Evolutionary conservation across 2,329 filamentous ascomycete species (phyloP), one percentile per base, ranked within the genome.

Genomic region (Monilinia fructicola): DNA sequence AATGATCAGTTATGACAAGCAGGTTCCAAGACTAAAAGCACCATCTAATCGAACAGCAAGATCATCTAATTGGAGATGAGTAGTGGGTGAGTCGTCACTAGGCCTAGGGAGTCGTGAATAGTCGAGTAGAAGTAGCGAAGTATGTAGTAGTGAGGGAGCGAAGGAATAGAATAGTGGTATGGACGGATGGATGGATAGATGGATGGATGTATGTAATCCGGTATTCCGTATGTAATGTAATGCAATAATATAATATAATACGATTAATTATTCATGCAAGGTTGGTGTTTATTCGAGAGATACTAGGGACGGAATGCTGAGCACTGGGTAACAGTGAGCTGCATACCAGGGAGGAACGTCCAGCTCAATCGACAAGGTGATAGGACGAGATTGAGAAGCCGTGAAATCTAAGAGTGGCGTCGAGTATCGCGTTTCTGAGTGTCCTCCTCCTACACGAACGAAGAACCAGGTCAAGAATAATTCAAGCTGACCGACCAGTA

Each of bases 61-160:
- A 59, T 28, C 55, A 23, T 58, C 55, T 59, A 58, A 11, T 58
- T 59, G 56, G 18, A 38, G 58, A 38, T 38, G 28, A 38, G 44
- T 38, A 23, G 5, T 26, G 56, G 18, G 31, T 35, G 31, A 35
- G 31, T 35, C 31, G 31, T 35, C 31, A 35, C 31, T 35, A 35
- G 31, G 31, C 5, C 42, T 11, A 23, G 56, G 40, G 42, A 59
- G 42, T 46, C 16, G 40, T 21, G 9, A 42, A 35, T 42, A 12
- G 23, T 58, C 26, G 40, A 44, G 55, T 5, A 31, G 42, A 28
- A 58, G 55, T 31, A 10, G 40, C 26, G 26, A 59, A 31, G 42
- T 26, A 31, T 14, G 6, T 1, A 46, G 16, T n/a, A 48, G 38
- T 14, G 44, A 48, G 11, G 44, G 6, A 48, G 44, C 44, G 44